A percentile compares a stretch with the other conserved stretches of the same genome.
These are phyloP conservation scores for Xylariaceae sp. DNA, from an alignment of 2,329 filamentous ascomycete genomes.

Conservation along the genomic window DNA sequence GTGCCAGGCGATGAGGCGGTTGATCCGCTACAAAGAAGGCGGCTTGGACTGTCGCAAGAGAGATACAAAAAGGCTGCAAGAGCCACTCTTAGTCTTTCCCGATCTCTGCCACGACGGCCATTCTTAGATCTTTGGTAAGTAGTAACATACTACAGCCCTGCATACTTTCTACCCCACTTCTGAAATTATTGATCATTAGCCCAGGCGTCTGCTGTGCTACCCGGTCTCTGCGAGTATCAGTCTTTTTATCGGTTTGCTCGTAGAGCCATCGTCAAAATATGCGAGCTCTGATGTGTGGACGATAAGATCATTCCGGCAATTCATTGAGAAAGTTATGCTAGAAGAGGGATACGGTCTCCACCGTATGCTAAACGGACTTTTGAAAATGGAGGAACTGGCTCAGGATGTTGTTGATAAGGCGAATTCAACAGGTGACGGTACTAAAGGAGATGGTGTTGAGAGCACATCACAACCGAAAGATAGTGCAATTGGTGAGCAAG, in stretches of 20 bases:
- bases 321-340: background rate
- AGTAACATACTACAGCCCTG: no score
- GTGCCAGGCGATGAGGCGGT: background rate
- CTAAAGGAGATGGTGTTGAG: background rate
- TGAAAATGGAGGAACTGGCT: slow-evolving; percentile 5
- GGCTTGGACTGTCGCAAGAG: background rate
- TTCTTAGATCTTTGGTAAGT: slow-evolving; percentile 5
- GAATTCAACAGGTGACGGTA: background rate
- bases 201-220: slow-evolving; percentile 9
- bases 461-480: background rate
- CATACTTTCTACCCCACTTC: background rate
- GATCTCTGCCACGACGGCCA: background rate
- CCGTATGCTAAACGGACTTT: background rate
- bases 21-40: background rate
- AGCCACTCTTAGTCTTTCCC: background rate
- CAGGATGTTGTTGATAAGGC: background rate
- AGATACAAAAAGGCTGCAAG: slow-evolving; percentile 7
- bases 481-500: background rate
- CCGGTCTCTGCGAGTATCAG: slow-evolving; percentile 3
- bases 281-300: slow-evolving; percentile 4
- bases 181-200: background rate
- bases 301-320: slow-evolving; percentile 5
- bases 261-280: slow-evolving; percentile 1
- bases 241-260: slow-evolving; percentile 5
- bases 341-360: slow-evolving; percentile 1